Percentiles rank a stretch among this genome's conserved stretches.
Evolutionary conservation across 176 grass and related monocot species (phyloP).

Genomic region (Juncus effusus): DNA sequence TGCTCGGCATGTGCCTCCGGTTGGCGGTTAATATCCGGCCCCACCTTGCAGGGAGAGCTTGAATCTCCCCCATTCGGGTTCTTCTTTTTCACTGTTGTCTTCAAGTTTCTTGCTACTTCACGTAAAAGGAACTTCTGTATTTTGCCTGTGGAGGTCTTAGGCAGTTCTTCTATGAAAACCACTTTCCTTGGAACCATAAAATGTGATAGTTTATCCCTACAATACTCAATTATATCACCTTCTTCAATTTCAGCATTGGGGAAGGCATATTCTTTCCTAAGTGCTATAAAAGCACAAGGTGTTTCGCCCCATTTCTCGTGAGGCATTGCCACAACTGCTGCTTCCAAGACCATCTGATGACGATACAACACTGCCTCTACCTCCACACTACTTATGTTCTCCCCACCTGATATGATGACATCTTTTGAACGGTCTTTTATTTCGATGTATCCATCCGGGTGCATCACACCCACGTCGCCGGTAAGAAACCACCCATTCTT

Average conservation of each 20-base stretch:
- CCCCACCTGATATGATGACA: slow-evolving; percentile 72
- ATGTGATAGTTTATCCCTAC: slow-evolving; percentile 38
- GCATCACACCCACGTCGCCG: slow-evolving; percentile 54
- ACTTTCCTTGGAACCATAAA: slow-evolving; percentile 67
- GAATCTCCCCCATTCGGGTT: not conserved
- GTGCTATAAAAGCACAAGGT: slow-evolving; percentile 38
- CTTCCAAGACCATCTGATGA: slow-evolving; percentile 50
- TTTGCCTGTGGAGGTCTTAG: slow-evolving; percentile 55
- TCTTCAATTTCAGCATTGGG: slow-evolving; percentile 28
- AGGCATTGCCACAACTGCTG: slow-evolving; percentile 50
- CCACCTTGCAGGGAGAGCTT: not conserved
- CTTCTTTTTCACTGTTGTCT: slow-evolving; percentile 7
- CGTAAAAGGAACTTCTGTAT: slow-evolving; percentile 48
- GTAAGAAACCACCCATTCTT: slow-evolving; percentile 49
- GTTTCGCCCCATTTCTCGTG: slow-evolving; percentile 46
- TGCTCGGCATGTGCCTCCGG: not conserved
- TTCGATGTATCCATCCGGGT: slow-evolving; percentile 63
- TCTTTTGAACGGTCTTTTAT: slow-evolving; percentile 69
- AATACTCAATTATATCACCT: slow-evolving; percentile 46
- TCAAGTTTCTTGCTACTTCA: slow-evolving; percentile 20
- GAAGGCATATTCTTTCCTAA: slow-evolving; percentile 33
- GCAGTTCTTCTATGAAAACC: slow-evolving; percentile 54
- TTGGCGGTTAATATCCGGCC: not conserved
- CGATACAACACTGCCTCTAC: slow-evolving; percentile 49
- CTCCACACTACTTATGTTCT: slow-evolving; percentile 81